Conservation (phyloP, 1,139 yeast genomes). For the Blastobotrys buckinghamii region DNA sequence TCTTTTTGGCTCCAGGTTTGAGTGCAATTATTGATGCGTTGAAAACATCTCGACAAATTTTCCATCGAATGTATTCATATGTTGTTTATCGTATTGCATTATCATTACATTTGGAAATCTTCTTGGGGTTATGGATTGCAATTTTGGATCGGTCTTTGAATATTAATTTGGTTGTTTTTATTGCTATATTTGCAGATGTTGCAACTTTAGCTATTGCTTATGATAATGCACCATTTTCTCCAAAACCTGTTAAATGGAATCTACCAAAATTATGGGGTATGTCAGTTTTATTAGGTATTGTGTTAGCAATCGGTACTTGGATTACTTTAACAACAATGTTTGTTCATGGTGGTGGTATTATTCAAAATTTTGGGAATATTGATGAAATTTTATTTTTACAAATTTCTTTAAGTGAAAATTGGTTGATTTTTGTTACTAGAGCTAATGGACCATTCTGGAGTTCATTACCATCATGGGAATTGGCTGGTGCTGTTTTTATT, state of each 20-base stretch:
- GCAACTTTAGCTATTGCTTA: conserved; percentile 94
- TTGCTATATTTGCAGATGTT: conserved; percentile 94
- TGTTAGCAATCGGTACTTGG: conserved; percentile 89
- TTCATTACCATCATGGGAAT: conserved; percentile 67
- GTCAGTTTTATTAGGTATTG: conserved; percentile 76
- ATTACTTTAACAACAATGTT: conserved; percentile 88
- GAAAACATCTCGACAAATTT: conserved; percentile 92
- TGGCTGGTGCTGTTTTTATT: conserved; percentile 60
- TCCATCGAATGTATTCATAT: conserved; percentile 97
- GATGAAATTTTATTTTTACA: conserved; percentile 91
- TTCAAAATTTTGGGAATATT: conserved; percentile 89
- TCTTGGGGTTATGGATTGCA: conserved; percentile 92
- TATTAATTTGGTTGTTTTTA: conserved; percentile 85
- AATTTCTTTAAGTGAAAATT: conserved; percentile 88
- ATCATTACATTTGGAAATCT: conserved; percentile 85
- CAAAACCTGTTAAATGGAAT: conserved; percentile 90
- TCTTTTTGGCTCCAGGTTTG: conserved; percentile 93
- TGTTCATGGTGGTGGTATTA: conserved; percentile 74
- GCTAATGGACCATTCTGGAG: conserved; percentile 78
- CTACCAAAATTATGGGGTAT: conserved; percentile 95
- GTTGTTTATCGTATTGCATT: conserved; percentile 95
- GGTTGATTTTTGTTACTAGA: conserved; percentile 93
- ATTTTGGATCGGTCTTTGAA: conserved; percentile 77
- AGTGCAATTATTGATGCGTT: conserved; percentile 83
- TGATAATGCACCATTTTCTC: conserved; percentile 91